phyloP scores from a whole-genome alignment of 345 rosid genomes.

The Pistacia atlantica region DNA sequence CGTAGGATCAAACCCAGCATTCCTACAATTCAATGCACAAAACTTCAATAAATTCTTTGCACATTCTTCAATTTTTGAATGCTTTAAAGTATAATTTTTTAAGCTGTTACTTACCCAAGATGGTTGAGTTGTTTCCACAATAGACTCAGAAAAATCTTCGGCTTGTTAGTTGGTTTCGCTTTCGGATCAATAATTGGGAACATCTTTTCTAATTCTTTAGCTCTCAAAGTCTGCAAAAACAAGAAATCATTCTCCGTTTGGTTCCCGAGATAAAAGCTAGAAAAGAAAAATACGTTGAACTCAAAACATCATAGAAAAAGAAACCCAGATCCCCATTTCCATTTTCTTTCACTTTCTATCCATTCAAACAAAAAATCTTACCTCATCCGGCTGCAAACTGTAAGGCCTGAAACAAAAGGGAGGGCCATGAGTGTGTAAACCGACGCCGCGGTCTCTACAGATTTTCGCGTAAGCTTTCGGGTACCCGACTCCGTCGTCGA shows the following conservation, averaged over 20 bases:
- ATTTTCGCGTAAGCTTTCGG: slow-evolving; percentile 78
- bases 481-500: slow-evolving; percentile 72
- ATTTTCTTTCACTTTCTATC: slow-evolving; percentile 7
- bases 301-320: background rate
- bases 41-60: background rate
- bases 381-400: slow-evolving; percentile 63
- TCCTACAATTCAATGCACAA: slow-evolving; percentile 42
- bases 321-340: background rate
- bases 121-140: slow-evolving; percentile 97
- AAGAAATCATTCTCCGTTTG: background rate
- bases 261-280: background rate
- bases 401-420: slow-evolving; percentile 76
- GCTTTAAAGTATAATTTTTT: background rate
- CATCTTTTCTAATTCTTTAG: slow-evolving; percentile 56
- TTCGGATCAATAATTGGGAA: slow-evolving; percentile 73
- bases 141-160: slow-evolving; percentile 64
- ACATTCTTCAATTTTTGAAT: background rate
- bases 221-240: slow-evolving; percentile 43
- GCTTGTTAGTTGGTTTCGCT: slow-evolving; percentile 70
- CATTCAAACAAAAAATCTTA: slow-evolving; percentile 22
- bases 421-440: slow-evolving; percentile 59
- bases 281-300: background rate
- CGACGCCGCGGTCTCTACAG: slow-evolving; percentile 48
- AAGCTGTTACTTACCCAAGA: slow-evolving; percentile 56
- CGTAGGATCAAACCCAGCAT: slow-evolving; percentile 95